Base-by-base conservation (phyloP, 768 basidiomycete species). In the Suillus spraguei region DNA sequence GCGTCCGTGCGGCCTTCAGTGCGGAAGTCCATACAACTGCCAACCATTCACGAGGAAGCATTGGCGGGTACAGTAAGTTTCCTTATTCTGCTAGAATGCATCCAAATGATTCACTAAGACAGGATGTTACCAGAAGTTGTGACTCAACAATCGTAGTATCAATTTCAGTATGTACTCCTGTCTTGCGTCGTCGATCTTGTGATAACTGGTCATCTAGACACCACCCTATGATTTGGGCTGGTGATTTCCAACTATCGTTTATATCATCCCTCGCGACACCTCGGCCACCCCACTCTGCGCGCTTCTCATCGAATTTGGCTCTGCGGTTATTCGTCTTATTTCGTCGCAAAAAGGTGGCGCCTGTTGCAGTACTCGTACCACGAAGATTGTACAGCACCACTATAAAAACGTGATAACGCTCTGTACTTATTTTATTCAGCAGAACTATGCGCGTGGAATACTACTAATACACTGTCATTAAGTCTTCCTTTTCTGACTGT, bases 1-100 rank as follows among this genome's bases (percentile, higher is more conserved):
- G 62, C 64, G 7, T 44, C 50, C 14, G 53, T 11, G 17, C 59
- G 32, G n/a, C 62, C 24, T 2, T 44, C 64, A 32, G 38, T 59
- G 22, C 63, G 4, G 7, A 36, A 67, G 28, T 61, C 60, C 10
- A 42, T 68, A 35, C 68, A 65, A 24, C 20, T 42, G 24, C 24
- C 44, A 53, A n/a, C 54, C 5, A 11, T n/a, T 36, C 28, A 36
- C 1, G 44, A 11, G 24, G 24, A 64, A 46, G 11, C 16, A 60
- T 38, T 2, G 17, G 32, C 10, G 1, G 20, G 20, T 16, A 7
- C 42, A 20, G 22, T 32, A 5, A 49, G 17, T 33, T 35, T 59
- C 38, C n/a, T 38, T 35, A 33, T 24, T 65, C 44, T 35, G 11
- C 52, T 35, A 5, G 33, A n/a, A 53, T 35, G 32, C 6, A 35